Base-by-base conservation (phyloP, 2,329 filamentous ascomycete species). In the Trichoderma sp. region DNA sequence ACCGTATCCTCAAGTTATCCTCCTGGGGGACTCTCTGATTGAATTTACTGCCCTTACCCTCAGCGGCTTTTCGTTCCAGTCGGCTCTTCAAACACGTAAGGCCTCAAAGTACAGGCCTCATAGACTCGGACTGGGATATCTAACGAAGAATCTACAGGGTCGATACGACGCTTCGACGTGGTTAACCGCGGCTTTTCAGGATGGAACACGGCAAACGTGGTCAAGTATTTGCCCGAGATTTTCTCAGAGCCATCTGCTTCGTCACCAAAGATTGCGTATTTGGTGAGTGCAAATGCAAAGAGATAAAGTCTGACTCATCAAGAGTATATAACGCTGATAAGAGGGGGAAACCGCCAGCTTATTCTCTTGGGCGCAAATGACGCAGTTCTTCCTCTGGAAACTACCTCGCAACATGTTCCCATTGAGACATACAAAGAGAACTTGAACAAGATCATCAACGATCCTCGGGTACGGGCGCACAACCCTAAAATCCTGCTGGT, bases 311-410 rank as follows among this genome's bases (percentile, higher is more conserved):
- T 14, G 1, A n/a, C 18, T 21, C 5, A 14, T 47, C 4, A 21
- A 32, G 8, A 39, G n/a, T 58, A 12, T n/a, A 43, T 15, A 34
- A 32, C 8, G 24, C 51, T 72, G 18, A 64, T 6, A 9, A 11
- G 43, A 3, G 8, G 24, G 15, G 36, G n/a, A 30, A 21, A 39
- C 18, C 26, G 11, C 34, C 72, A 94, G 92, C 84, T 92, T 51
- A 82, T 97, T 72, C 91, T 97, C 75, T 90, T 98, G 73, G 96
- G 96, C 21, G 93, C 96, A 76, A 98, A 99, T 79, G 96, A 98
- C 81, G 91, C 95, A 4, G 90, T 90, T 70, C 81, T 97, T 4
- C 87, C 89, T 4, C 83, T 88, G 47, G 84, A 87, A 5, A 85
- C 85, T 4, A 90, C 89, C 65, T 84, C 85, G 11, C 96, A 98